Conservation (phyloP, 306 rosid genomes). For the Rubus idaeus region DNA sequence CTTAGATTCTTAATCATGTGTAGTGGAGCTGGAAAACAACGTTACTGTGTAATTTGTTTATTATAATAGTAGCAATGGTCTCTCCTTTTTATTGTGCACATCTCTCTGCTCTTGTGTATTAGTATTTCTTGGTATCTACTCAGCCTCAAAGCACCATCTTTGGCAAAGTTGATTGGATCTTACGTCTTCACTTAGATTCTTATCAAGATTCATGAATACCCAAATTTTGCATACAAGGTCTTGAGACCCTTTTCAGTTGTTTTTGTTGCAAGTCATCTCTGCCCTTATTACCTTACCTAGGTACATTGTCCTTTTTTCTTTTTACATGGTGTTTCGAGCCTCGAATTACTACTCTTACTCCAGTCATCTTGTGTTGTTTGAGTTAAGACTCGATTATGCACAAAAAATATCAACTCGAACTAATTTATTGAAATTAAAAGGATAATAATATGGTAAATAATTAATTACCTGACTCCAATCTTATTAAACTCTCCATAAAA, state of each 20-base stretch:
- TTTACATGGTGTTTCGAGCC: too few species aligned
- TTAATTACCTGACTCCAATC: too few species aligned
- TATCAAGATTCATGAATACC: neutral
- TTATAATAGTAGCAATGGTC: conserved; percentile 28
- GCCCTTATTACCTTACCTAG: neutral
- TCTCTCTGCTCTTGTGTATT: neutral
- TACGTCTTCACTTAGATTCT: neutral
- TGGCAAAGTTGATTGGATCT: neutral
- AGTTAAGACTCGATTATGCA: too few species aligned
- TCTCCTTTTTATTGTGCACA: conserved; percentile 14
- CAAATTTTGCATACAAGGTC: neutral
- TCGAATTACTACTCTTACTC: too few species aligned
- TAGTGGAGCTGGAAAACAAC: conserved; percentile 36
- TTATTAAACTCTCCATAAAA: too few species aligned
- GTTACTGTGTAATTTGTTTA: conserved; percentile 24
- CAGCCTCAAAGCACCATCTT: neutral
- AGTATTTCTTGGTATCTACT: neutral
- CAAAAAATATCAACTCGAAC: too few species aligned
- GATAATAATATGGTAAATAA: too few species aligned
- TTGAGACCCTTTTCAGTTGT: neutral
- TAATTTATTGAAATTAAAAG: too few species aligned
- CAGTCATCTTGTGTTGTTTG: too few species aligned
- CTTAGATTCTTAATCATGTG: conserved; percentile 17
- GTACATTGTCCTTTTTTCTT: too few species aligned
- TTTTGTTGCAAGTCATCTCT: neutral